Percentiles rank a stretch among this genome's conserved stretches.
phyloP scores from a whole-genome alignment of 164 flowering plant genomes.

The Vitis vinifera region DNA sequence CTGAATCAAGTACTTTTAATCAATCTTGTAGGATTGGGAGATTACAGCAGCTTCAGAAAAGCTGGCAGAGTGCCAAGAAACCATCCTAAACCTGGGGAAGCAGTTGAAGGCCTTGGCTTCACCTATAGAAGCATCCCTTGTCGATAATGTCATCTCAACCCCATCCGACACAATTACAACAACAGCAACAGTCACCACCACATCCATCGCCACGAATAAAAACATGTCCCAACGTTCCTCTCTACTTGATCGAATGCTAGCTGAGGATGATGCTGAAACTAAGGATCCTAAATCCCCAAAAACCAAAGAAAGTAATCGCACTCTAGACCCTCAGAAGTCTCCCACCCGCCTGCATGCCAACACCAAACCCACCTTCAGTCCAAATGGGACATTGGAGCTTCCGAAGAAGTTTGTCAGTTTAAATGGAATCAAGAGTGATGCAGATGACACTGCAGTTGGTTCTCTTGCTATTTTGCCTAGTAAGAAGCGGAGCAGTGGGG shows the following conservation, averaged over 20 bases:
- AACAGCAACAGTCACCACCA: constrained; percentile 1
- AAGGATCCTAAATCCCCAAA: constrained; percentile 6
- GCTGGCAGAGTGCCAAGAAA: constrained; percentile 71
- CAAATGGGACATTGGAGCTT: constrained; percentile 7
- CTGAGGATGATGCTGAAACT: constrained; percentile 27
- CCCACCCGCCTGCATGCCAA: background rate
- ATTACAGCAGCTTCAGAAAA: constrained; percentile 59
- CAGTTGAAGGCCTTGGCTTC: constrained; percentile 49
- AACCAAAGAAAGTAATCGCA: constrained; percentile 9
- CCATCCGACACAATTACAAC: constrained; percentile 17
- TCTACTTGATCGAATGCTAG: constrained; percentile 38
- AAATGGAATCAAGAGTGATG: constrained; percentile 12
- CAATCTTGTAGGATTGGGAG: constrained; percentile 45
- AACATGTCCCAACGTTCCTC: constrained; percentile 27
- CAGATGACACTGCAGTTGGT: constrained; percentile 11
- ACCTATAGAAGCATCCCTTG: constrained; percentile 31
- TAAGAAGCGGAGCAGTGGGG: constrained; percentile 25
- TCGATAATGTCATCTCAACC: constrained; percentile 27
- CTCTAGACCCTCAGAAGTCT: constrained; percentile 3
- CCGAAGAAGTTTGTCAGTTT: constrained; percentile 7
- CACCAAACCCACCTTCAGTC: constrained; percentile 3
- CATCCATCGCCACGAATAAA: constrained; percentile 11
- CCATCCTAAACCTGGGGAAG: constrained; percentile 55
- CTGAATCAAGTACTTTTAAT: background rate
- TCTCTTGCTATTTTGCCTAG: constrained; percentile 25